Evolutionary conservation across 306 rosid species (phyloP).

Genomic region (Sophora flavescens): DNA sequence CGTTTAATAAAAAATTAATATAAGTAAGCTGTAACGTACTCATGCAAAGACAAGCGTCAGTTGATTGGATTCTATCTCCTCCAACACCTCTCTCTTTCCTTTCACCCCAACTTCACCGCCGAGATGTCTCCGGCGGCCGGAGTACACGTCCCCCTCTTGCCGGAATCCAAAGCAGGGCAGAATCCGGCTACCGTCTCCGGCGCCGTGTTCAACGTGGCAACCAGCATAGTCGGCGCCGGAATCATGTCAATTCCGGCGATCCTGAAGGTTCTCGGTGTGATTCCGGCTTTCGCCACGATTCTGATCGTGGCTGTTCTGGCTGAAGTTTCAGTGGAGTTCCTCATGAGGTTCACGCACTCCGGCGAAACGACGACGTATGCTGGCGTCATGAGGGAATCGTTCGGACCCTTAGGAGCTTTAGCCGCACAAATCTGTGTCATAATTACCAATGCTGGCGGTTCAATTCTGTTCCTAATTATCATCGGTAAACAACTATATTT

Average conservation of each 20-base stretch:
- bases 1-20: too few species aligned
- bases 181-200: slow-evolving; percentile 63
- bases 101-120: slow-evolving; percentile 23
- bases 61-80: background rate
- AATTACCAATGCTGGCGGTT: slow-evolving; percentile 75
- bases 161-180: background rate
- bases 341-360: slow-evolving; percentile 81
- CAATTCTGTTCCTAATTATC: slow-evolving; percentile 82
- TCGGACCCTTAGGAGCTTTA: slow-evolving; percentile 67
- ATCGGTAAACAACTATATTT: slow-evolving; percentile 60
- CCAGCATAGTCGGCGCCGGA: slow-evolving; percentile 87
- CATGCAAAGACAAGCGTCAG: background rate
- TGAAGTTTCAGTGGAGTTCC: slow-evolving; percentile 76
- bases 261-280: slow-evolving; percentile 78
- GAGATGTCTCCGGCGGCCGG: slow-evolving; percentile 71
- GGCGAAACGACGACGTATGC: slow-evolving; percentile 78
- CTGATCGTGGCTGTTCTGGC: slow-evolving; percentile 67
- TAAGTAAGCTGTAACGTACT: too few species aligned
- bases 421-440: slow-evolving; percentile 72
- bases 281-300: slow-evolving; percentile 69
- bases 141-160: slow-evolving; percentile 59
- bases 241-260: slow-evolving; percentile 95
- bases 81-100: background rate
- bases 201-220: slow-evolving; percentile 87
- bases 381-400: slow-evolving; percentile 90